Conservation (phyloP, 345 rosid species). For the Punica granatum region DNA sequence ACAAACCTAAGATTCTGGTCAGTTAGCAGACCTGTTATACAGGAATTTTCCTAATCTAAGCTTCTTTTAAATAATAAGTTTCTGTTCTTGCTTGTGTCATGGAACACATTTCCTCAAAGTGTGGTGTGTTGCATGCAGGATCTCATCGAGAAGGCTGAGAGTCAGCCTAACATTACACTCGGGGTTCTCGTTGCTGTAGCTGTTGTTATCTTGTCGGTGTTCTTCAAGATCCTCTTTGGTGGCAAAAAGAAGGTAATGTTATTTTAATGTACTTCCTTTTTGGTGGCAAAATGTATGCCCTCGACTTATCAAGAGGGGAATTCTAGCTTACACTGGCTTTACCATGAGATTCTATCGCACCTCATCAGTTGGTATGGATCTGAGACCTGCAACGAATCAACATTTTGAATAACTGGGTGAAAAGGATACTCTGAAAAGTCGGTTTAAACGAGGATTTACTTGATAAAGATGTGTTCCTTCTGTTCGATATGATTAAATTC, state of each 20-base stretch:
- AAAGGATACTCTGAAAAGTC: not conserved
- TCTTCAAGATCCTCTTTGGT: conserved; percentile 27
- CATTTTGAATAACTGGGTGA: not conserved
- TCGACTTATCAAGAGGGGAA: not conserved
- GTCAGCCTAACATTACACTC: conserved; percentile 37
- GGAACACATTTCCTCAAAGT: not conserved
- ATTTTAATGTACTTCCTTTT: not conserved
- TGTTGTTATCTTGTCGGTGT: conserved; percentile 21
- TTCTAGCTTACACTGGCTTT: not conserved
- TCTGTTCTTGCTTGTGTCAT: not conserved
- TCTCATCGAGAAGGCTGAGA: conserved; percentile 41
- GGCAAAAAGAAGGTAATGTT: conserved; percentile 24
- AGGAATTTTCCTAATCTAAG: not conserved
- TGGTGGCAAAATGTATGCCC: not conserved
- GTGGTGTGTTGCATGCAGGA: conserved; percentile 20
- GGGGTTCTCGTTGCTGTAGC: conserved; percentile 29
- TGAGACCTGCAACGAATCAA: not conserved
- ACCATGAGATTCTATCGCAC: not conserved
- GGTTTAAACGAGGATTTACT: not conserved
- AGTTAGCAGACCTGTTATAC: not conserved
- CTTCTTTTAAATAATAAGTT: not conserved
- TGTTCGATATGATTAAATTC: not conserved
- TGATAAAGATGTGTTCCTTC: not conserved
- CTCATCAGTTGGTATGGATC: not conserved
- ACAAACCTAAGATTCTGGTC: conserved; percentile 22